Evolutionary conservation across 2,329 filamentous ascomycete genomes (phyloP), one percentile per base, ranked within the genome.

Genomic region (Colletotrichum phormii): DNA sequence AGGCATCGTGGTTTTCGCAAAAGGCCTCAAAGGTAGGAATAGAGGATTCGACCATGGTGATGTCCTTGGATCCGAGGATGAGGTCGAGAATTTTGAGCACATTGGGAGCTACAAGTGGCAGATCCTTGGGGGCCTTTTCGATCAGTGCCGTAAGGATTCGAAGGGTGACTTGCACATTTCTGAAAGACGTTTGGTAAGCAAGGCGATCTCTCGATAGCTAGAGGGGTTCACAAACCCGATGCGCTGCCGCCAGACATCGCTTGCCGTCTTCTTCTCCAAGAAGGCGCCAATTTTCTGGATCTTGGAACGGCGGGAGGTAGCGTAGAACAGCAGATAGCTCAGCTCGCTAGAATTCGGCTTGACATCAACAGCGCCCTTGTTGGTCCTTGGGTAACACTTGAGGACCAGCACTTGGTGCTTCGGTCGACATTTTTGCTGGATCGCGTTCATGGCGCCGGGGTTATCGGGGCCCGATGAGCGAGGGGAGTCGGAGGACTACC

Each of bases 261-360:
- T 93, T 74, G 94, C 94, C 26, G 95, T 97, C 86, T 96, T 95
- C 87, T 96, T 97, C 86, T 98, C 95, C 76, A 99, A 88, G 81
- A 98, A 99, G 77, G 91, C 92, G 82, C 95, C 95, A 77, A 99
- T 95, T 85, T 99, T 99, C 80, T 97, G 94, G 78, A 98, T 91
- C 88, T 98, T 99, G 84, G 94, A 96, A 76, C 95, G 92, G 73
- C 96, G 94, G 77, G 95, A 98, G 80, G 94, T 97, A 74, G 94
- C 95, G 86, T 99, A 98, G 88, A 97, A 98, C 67, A 98, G 91
- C 76, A 99, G 90, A 82, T 98, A 98, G 84, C 95, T 97, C 75
- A 99, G 90, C 87, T 99, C 97, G 84, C 95, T 97, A 76, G 95
- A 95, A 84, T 98, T 98, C 57, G 97, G 95, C 84, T 96, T 97